A percentile compares a stretch with the other conserved stretches of the same genome.
phyloP scores from a whole-genome alignment of 2,329 filamentous ascomycete species.

The Didymosphaeria variabile region DNA sequence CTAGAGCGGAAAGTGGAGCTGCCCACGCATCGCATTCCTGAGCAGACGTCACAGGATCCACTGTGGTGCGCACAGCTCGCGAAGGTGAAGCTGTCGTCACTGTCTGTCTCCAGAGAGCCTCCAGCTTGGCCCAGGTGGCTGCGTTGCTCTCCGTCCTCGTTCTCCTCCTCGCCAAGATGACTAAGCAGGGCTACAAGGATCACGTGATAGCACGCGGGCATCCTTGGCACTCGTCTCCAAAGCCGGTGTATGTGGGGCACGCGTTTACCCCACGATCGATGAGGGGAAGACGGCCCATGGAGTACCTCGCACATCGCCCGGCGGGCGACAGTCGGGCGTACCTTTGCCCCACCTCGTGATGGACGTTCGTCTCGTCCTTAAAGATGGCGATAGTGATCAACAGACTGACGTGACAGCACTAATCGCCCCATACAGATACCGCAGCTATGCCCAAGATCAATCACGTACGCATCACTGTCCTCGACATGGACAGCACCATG shows the following conservation, averaged over 20 bases:
- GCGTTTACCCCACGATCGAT: conserved; percentile 10
- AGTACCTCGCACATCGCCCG: background rate
- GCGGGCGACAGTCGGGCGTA: background rate
- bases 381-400: conserved; percentile 19
- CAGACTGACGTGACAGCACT: conserved; percentile 16
- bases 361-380: conserved; percentile 2
- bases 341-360: conserved; percentile 29
- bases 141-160: background rate
- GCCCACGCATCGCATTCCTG: conserved; percentile 7
- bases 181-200: background rate
- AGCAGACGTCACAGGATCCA: conserved; percentile 15
- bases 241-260: conserved; percentile 13
- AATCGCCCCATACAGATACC: conserved; percentile 14
- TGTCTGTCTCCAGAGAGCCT: background rate
- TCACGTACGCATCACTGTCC: conserved; percentile 31
- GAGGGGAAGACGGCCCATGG: conserved; percentile 8
- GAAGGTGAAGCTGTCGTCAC: background rate
- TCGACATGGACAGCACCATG: background rate
- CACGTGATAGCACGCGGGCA: background rate
- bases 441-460: conserved; percentile 42
- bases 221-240: background rate
- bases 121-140: no score
- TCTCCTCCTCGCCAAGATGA: background rate
- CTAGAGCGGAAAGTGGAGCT: conserved; percentile 12
- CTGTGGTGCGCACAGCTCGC: background rate